Evolutionary conservation across 805 yeast genomes (phyloP).

Genomic region (Teunomyces lycoperdinae): DNA sequence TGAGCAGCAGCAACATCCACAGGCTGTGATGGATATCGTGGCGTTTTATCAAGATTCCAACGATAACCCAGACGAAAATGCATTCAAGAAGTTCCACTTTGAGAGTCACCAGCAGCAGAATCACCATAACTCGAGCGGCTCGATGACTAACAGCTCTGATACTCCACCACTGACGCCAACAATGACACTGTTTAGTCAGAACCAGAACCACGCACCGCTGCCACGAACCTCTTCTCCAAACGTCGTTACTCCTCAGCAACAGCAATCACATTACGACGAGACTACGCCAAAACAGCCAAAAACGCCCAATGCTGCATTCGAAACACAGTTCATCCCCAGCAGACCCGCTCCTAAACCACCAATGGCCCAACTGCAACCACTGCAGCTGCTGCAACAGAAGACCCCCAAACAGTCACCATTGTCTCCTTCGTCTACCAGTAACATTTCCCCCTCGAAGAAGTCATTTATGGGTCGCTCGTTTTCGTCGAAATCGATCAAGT

Average conservation of each 20-base stretch:
- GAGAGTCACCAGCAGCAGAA: slow-evolving; percentile 10
- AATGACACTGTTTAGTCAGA: slow-evolving; percentile 4
- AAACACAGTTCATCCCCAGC: slow-evolving; percentile 55
- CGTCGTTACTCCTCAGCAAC: background rate
- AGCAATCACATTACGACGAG: slow-evolving; percentile 11
- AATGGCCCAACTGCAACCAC: slow-evolving; percentile 10
- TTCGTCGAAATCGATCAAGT: slow-evolving; percentile 37
- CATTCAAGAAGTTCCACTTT: slow-evolving; percentile 42
- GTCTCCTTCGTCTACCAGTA: slow-evolving; percentile 10
- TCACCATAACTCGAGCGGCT: slow-evolving; percentile 17
- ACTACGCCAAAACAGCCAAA: slow-evolving; percentile 14
- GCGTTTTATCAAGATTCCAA: slow-evolving; percentile 71
- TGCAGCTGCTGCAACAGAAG: slow-evolving; percentile 4
- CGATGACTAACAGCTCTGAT: slow-evolving; percentile 16
- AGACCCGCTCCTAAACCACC: slow-evolving; percentile 70
- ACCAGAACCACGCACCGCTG: slow-evolving; percentile 1
- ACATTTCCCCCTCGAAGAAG: slow-evolving; percentile 12
- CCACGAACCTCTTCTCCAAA: background rate
- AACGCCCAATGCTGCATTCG: slow-evolving; percentile 30
- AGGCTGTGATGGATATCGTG: slow-evolving; percentile 89
- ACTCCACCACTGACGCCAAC: slow-evolving; percentile 28
- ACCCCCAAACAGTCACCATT: slow-evolving; percentile 8
- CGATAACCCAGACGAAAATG: slow-evolving; percentile 43
- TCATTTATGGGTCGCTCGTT: slow-evolving; percentile 33
- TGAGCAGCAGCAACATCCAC: slow-evolving; percentile 90